These are phyloP conservation scores for Rhinocladiella mackenziei DNA, from an alignment of 2,329 filamentous ascomycete species.

Conservation along the genomic window DNA sequence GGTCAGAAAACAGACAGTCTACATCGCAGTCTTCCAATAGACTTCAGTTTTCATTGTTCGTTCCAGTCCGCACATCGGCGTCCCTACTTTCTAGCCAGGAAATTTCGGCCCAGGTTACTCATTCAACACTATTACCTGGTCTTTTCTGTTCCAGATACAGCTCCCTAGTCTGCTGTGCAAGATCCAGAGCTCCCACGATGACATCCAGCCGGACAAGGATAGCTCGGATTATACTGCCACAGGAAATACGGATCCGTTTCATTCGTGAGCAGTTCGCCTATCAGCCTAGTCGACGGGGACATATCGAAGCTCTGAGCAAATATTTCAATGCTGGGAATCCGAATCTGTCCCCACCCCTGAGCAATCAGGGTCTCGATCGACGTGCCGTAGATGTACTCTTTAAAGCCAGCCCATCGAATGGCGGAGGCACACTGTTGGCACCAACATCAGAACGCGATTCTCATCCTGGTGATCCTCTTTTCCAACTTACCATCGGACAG, in stretches of 20 bases:
- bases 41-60: too few species aligned
- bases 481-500: conserved; percentile 47
- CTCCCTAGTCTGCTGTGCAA: conserved; percentile 4
- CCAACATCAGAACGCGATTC: not conserved
- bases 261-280: conserved; percentile 47
- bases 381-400: conserved; percentile 54
- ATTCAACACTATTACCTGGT: too few species aligned
- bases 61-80: too few species aligned
- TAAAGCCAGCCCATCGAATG: conserved; percentile 54
- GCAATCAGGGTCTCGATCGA: conserved; percentile 46
- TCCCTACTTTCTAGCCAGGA: too few species aligned
- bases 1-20: too few species aligned
- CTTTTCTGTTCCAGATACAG: too few species aligned
- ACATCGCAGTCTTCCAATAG: too few species aligned
- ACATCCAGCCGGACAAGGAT: conserved; percentile 38
- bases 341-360: conserved; percentile 52
- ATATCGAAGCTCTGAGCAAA: conserved; percentile 45
- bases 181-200: conserved; percentile 13
- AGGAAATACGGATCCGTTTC: conserved; percentile 53
- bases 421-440: conserved; percentile 47
- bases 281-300: conserved; percentile 36
- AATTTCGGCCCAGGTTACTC: too few species aligned
- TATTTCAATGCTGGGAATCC: conserved; percentile 45
- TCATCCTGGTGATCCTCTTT: not conserved
- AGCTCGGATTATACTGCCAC: conserved; percentile 50